phyloP scores from a whole-genome alignment of 2,329 filamentous ascomycete species.

The Helicocarpus griseus region DNA sequence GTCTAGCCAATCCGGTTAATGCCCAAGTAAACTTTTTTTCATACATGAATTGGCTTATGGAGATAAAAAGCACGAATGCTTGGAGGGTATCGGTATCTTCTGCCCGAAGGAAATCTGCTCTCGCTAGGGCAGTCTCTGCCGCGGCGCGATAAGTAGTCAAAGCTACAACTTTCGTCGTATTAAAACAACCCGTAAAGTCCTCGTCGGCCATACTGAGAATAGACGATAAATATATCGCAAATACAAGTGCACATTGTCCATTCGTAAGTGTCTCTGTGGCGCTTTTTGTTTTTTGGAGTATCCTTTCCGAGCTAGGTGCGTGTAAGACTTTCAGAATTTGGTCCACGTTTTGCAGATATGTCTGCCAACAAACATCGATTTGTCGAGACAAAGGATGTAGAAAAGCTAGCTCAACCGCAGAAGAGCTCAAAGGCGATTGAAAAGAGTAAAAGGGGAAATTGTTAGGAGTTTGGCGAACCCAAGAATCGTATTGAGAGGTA shows the following conservation, averaged over 20 bases:
- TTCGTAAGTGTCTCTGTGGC: slow-evolving; percentile 37
- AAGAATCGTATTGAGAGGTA: not conserved
- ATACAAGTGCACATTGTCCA: slow-evolving; percentile 45
- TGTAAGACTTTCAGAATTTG: slow-evolving; percentile 48
- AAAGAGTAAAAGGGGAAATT: not conserved
- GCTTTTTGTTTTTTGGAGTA: slow-evolving; percentile 36
- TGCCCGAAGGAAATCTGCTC: slow-evolving; percentile 49
- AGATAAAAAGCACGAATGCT: slow-evolving; percentile 49
- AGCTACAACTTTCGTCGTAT: slow-evolving; percentile 24
- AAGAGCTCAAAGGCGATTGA: not conserved
- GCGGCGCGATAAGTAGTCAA: slow-evolving; percentile 48
- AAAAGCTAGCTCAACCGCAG: not conserved
- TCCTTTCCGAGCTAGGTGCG: slow-evolving; percentile 40
- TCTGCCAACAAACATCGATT: slow-evolving; percentile 14
- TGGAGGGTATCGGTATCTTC: slow-evolving; percentile 48
- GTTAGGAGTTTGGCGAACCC: not conserved
- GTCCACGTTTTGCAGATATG: slow-evolving; percentile 33
- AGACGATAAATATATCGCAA: slow-evolving; percentile 49
- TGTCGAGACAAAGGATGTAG: slow-evolving; percentile 7
- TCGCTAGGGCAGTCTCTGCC: slow-evolving; percentile 47
- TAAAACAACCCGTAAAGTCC: slow-evolving; percentile 24
- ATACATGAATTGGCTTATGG: slow-evolving; percentile 25
- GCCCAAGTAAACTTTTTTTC: slow-evolving; percentile 17
- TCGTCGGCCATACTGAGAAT: slow-evolving; percentile 37
- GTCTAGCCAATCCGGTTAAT: slow-evolving; percentile 20